phyloP scores from a whole-genome alignment of 164 flowering plant species.

The Aristolochia contorta region DNA sequence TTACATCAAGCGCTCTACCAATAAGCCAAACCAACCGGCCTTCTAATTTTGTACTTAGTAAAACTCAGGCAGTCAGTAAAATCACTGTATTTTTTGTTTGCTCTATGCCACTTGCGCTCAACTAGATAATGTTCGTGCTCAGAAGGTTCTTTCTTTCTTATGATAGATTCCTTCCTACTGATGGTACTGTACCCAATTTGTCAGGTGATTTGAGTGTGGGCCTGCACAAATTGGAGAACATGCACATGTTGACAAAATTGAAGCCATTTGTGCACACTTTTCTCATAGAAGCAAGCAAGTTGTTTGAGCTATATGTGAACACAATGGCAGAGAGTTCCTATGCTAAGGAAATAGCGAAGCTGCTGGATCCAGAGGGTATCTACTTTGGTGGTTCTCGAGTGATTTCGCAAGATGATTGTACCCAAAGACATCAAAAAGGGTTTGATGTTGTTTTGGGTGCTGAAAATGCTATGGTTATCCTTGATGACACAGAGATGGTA shows the following conservation, averaged over 20 bases:
- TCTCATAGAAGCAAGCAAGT: slow-evolving; percentile 56
- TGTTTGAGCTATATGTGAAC: slow-evolving; percentile 83
- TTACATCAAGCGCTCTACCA: no score
- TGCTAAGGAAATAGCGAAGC: slow-evolving; percentile 65
- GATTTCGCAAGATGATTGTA: slow-evolving; percentile 69
- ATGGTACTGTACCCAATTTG: neutral
- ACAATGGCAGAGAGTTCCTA: slow-evolving; percentile 78
- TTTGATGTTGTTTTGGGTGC: slow-evolving; percentile 78
- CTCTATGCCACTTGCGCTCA: no score
- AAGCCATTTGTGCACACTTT: slow-evolving; percentile 75
- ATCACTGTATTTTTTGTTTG: no score
- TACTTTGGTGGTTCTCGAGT: slow-evolving; percentile 48
- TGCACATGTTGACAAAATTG: slow-evolving; percentile 76
- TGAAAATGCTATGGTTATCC: slow-evolving; percentile 67
- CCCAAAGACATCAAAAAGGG: slow-evolving; percentile 62
- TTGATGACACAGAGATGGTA: slow-evolving; percentile 85
- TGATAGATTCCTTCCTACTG: no score
- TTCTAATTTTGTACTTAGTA: no score
- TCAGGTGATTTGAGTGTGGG: neutral
- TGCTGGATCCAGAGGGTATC: slow-evolving; percentile 59
- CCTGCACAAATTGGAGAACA: slow-evolving; percentile 43
- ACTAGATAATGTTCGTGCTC: no score
- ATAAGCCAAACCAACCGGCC: no score
- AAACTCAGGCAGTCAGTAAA: no score
- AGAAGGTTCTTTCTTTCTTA: no score